phyloP scores from a whole-genome alignment of 805 yeast genomes.

The Sugiyamaella marilandica region DNA sequence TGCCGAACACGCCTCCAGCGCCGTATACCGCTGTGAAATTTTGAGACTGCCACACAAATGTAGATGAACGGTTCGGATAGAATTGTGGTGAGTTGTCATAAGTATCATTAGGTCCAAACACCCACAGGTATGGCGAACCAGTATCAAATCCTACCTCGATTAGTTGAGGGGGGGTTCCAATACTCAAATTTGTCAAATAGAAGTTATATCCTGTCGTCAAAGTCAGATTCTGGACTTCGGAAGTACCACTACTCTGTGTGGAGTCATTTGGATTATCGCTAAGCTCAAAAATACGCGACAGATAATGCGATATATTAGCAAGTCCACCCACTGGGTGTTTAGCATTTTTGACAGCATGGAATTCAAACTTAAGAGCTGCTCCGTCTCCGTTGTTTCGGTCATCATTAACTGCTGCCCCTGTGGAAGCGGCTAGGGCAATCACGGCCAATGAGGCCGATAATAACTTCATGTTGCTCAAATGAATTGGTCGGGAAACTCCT shows the following conservation, averaged over 20 bases:
- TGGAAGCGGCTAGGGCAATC: background rate
- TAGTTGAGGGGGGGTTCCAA: conserved; percentile 44
- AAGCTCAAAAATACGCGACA: background rate
- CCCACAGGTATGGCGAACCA: conserved; percentile 49
- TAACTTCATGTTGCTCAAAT: background rate
- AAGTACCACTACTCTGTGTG: background rate
- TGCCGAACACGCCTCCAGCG: conserved; percentile 31
- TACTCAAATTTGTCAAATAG: conserved; percentile 31
- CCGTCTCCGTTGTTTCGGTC: background rate
- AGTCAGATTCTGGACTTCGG: conserved; percentile 14
- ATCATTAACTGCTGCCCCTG: background rate
- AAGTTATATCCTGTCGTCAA: conserved; percentile 31
- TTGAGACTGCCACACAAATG: conserved; percentile 33
- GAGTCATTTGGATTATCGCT: background rate
- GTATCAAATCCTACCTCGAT: conserved; percentile 44
- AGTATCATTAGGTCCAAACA: conserved; percentile 34
- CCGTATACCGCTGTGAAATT: conserved; percentile 40
- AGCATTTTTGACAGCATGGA: background rate
- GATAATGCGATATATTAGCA: background rate
- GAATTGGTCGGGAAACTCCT: background rate
- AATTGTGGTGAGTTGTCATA: conserved; percentile 28
- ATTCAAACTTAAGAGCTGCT: conserved; percentile 1
- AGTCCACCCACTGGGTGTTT: background rate
- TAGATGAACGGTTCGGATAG: conserved; percentile 24
- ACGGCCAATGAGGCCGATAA: too few relatives aligned